A percentile compares a stretch with the other conserved stretches of the same genome.
phyloP scores from a whole-genome alignment of 192 early-diverging fungal species.

The Mortierella alpina region DNA sequence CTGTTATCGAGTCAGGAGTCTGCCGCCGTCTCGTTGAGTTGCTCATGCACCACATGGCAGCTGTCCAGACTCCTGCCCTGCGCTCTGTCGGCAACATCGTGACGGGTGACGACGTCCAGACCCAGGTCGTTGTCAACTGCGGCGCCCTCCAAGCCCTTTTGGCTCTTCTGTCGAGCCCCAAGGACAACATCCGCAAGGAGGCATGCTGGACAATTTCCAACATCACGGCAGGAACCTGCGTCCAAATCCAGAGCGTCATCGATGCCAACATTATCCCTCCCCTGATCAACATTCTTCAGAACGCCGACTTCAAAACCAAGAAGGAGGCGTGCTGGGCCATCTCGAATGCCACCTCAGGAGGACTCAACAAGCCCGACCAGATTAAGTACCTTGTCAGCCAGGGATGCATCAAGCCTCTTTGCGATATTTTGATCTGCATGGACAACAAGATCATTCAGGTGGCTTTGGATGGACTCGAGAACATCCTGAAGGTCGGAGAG shows the following conservation, averaged over 20 bases:
- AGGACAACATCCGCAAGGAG: slow-evolving; percentile 98
- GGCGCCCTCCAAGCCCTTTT: slow-evolving; percentile 85
- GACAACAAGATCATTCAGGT: slow-evolving; percentile 98
- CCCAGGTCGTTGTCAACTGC: slow-evolving; percentile 94
- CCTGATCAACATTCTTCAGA: slow-evolving; percentile 84
- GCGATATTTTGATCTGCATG: slow-evolving; percentile 89
- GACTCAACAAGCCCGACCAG: slow-evolving; percentile 89
- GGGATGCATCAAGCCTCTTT: slow-evolving; percentile 95
- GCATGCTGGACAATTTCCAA: slow-evolving; percentile 99
- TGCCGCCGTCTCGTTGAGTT: slow-evolving; percentile 95
- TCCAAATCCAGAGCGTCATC: slow-evolving; percentile 95
- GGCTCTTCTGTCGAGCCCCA: slow-evolving; percentile 84
- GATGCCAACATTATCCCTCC: slow-evolving; percentile 95
- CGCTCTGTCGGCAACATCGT: slow-evolving; percentile 99
- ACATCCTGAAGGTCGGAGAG: slow-evolving; percentile 97
- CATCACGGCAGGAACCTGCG: slow-evolving; percentile 96
- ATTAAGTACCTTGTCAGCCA: slow-evolving; percentile 93
- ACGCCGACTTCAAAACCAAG: slow-evolving; percentile 97
- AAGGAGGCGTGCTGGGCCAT: slow-evolving; percentile 99
- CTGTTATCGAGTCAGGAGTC: slow-evolving; percentile 95
- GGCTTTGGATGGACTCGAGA: slow-evolving; percentile 97
- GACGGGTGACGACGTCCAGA: slow-evolving; percentile 97
- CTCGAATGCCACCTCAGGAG: slow-evolving; percentile 96
- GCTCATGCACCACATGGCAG: slow-evolving; percentile 85
- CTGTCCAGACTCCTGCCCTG: slow-evolving; percentile 96